A percentile compares a stretch with the other conserved stretches of the same genome.
Evolutionary conservation across 805 yeast genomes (phyloP).

Genomic region (Pichia californica): DNA sequence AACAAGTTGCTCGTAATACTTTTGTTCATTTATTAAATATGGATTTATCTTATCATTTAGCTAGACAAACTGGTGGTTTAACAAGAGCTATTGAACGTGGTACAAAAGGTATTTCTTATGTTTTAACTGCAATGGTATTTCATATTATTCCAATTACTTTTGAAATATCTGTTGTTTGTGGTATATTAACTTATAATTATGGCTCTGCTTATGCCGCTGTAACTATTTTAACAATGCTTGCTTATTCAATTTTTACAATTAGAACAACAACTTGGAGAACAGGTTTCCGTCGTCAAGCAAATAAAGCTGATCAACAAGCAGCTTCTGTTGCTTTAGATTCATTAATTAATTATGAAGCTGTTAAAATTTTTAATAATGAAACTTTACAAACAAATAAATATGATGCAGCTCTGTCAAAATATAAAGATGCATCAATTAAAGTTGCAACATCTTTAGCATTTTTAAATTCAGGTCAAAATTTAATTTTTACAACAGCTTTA

Average conservation of each 20-base stretch:
- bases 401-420: conserved; percentile 62
- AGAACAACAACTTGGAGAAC: conserved; percentile 96
- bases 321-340: conserved; percentile 93
- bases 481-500: conserved; percentile 79
- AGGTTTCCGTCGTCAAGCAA: conserved; percentile 80
- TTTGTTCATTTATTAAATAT: conserved; percentile 75
- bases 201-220: conserved; percentile 87
- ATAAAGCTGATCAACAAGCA: conserved; percentile 91
- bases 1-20: conserved; percentile 82
- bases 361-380: conserved; percentile 92
- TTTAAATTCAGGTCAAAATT: conserved; percentile 71
- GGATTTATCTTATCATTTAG: conserved; percentile 84
- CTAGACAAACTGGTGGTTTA: conserved; percentile 91
- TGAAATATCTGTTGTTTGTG: conserved; percentile 90
- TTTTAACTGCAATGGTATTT: conserved; percentile 93
- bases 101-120: conserved; percentile 93
- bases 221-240: conserved; percentile 80
- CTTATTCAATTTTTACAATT: conserved; percentile 82
- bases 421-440: conserved; percentile 69
- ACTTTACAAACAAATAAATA: conserved; percentile 71
- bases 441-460: conserved; percentile 82
- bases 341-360: conserved; percentile 88
- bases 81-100: conserved; percentile 97
- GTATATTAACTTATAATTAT: conserved; percentile 87
- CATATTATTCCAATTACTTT: conserved; percentile 90